Conservation (phyloP, 768 basidiomycete species). For the Macrolepiota dolichaula region DNA sequence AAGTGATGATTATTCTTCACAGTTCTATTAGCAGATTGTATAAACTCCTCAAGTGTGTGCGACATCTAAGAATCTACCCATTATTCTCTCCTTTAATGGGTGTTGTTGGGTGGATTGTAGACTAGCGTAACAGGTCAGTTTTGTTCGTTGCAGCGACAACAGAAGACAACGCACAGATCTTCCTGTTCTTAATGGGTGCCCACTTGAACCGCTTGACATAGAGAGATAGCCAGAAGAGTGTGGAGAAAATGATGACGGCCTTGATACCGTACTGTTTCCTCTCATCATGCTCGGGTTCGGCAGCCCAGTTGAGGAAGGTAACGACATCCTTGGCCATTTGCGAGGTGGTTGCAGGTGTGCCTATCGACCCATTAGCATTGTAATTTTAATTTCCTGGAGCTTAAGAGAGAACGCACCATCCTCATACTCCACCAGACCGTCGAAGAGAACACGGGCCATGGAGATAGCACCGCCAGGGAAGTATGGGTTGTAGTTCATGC, state of each 20-base stretch:
- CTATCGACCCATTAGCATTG: conserved; percentile 32
- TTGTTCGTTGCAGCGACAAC: not conserved
- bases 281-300: conserved; percentile 97
- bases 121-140: conserved; percentile 30
- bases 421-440: conserved; percentile 94
- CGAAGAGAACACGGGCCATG: conserved; percentile 96
- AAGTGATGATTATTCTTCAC: conserved; percentile 1
- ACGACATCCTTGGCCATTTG: conserved; percentile 99
- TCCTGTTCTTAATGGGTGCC: conserved; percentile 88
- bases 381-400: not conserved
- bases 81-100: conserved; percentile 40
- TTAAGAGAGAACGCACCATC: conserved; percentile 53
- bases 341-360: conserved; percentile 92
- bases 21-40: conserved; percentile 21
- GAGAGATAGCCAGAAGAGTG: conserved; percentile 74
- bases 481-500: conserved; percentile 98
- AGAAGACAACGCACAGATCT: conserved; percentile 61
- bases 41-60: conserved; percentile 17
- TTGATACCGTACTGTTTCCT: conserved; percentile 97
- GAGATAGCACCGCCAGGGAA: conserved; percentile 99
- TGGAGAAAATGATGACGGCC: conserved; percentile 90
- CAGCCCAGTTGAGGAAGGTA: conserved; percentile 94
- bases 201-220: conserved; percentile 98
- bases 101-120: conserved; percentile 62
- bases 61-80: conserved; percentile 21